phyloP scores from a whole-genome alignment of 2,329 filamentous ascomycete genomes.

The Dichotomopilus funicola region DNA sequence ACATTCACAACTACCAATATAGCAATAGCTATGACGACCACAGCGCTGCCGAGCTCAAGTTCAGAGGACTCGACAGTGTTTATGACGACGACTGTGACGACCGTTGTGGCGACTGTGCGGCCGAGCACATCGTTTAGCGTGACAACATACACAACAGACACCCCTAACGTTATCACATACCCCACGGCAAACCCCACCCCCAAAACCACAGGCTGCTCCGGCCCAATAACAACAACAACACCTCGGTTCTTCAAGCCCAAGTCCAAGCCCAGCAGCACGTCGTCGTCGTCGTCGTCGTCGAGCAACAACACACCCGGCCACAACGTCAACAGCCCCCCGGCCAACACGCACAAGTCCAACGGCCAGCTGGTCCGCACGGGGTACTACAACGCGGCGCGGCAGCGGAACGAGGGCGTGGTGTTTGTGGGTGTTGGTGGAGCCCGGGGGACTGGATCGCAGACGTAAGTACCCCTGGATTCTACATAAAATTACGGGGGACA shows the following conservation, averaged over 20 bases:
- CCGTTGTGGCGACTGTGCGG: neutral
- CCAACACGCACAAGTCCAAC: slow-evolving; percentile 19
- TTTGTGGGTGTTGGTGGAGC: slow-evolving; percentile 46
- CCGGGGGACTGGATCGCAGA: slow-evolving; percentile 32
- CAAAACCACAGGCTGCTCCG: too few species aligned
- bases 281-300: too few species aligned
- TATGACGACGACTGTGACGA: neutral
- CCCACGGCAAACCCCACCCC: too few species aligned
- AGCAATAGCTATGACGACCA: too few species aligned
- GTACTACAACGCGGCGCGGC: slow-evolving; percentile 39
- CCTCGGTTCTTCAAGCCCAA: too few species aligned
- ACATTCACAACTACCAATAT: neutral
- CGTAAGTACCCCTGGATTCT: neutral
- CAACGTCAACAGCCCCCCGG: slow-evolving; percentile 3
- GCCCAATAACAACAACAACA: too few species aligned
- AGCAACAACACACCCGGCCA: too few species aligned
- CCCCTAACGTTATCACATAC: too few species aligned
- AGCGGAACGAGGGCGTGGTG: slow-evolving; percentile 37
- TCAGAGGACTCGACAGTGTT: neutral
- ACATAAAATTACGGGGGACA: too few species aligned
- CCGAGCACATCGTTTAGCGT: too few species aligned
- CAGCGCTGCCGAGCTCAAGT: neutral
- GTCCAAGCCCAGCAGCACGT: too few species aligned
- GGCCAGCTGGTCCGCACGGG: slow-evolving; percentile 35
- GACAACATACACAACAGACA: too few species aligned